Conservation (phyloP, 768 basidiomycete genomes). For the Leccinum boreale region DNA sequence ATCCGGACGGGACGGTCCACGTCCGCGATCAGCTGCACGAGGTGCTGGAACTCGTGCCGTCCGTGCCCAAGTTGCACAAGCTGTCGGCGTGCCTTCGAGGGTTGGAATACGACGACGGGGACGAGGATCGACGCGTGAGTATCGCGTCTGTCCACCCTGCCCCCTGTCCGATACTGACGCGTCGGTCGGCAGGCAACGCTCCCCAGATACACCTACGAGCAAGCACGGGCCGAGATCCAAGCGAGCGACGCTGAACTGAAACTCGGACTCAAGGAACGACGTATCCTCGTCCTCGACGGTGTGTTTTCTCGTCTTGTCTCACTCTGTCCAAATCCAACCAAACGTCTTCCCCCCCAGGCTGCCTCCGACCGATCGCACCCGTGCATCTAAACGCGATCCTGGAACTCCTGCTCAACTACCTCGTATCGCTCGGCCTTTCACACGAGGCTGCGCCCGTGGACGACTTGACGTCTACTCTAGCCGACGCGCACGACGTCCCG, state of each 20-base stretch:
- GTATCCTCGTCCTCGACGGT: constrained; percentile 75
- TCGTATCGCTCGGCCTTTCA: constrained; percentile 60
- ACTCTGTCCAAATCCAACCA: background rate
- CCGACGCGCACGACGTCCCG: constrained; percentile 71
- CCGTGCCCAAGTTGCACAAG: constrained; percentile 74
- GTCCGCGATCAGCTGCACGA: constrained; percentile 82
- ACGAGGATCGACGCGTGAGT: constrained; percentile 40
- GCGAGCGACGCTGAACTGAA: constrained; percentile 78
- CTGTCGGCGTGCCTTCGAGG: constrained; percentile 60
- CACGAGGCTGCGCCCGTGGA: constrained; percentile 53
- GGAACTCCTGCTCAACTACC: constrained; percentile 68
- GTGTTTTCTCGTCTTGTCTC: background rate
- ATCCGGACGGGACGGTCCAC: constrained; percentile 45
- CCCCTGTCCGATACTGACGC: background rate
- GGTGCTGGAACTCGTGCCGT: constrained; percentile 75
- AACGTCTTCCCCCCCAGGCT: constrained; percentile 40
- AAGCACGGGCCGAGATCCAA: constrained; percentile 65
- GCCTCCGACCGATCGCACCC: constrained; percentile 70
- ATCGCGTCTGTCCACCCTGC: background rate
- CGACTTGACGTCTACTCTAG: constrained; percentile 56
- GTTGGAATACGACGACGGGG: constrained; percentile 65
- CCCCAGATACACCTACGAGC: constrained; percentile 50
- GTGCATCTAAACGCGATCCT: constrained; percentile 68
- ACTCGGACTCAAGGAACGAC: constrained; percentile 58
- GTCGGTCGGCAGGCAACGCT: constrained; percentile 29